These are phyloP conservation scores for Rhodocollybia butyracea DNA, from an alignment of 768 basidiomycete genomes.

Conservation along the genomic window DNA sequence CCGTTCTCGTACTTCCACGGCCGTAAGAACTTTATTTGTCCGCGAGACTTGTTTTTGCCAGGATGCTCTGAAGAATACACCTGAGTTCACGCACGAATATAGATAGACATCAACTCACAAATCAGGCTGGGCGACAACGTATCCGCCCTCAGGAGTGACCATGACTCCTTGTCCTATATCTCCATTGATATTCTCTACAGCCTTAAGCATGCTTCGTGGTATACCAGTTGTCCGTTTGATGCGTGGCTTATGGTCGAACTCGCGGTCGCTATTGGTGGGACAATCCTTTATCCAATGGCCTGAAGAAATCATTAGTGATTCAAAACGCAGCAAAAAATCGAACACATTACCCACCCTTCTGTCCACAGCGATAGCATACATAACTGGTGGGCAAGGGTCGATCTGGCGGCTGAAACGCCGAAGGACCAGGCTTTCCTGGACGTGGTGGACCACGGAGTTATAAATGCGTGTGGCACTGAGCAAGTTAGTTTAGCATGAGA, in stretches of 20 bases:
- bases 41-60: constrained; percentile 92
- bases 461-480: constrained; percentile 66
- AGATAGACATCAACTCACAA: constrained; percentile 60
- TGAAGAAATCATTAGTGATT: constrained; percentile 26
- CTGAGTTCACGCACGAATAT: not conserved
- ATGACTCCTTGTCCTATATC: constrained; percentile 85
- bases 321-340: constrained; percentile 9
- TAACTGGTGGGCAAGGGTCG: constrained; percentile 90
- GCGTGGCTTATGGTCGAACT: constrained; percentile 90
- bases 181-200: constrained; percentile 83
- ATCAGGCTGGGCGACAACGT: constrained; percentile 96
- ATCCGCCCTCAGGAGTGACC: constrained; percentile 98
- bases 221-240: constrained; percentile 99
- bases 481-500: too few relatives aligned
- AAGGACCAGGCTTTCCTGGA: constrained; percentile 55
- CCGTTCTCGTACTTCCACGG: constrained; percentile 85
- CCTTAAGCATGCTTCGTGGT: constrained; percentile 94
- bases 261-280: constrained; percentile 94
- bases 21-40: constrained; percentile 70
- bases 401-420: constrained; percentile 55
- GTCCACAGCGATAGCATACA: constrained; percentile 97
- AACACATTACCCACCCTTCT: constrained; percentile 68
- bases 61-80: constrained; percentile 56
- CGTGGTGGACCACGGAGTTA: constrained; percentile 60
- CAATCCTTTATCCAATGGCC: constrained; percentile 99